Percentiles rank a stretch among this genome's conserved stretches.
Evolutionary conservation across 805 yeast species (phyloP).

Genomic region (Komagataella ulmi): DNA sequence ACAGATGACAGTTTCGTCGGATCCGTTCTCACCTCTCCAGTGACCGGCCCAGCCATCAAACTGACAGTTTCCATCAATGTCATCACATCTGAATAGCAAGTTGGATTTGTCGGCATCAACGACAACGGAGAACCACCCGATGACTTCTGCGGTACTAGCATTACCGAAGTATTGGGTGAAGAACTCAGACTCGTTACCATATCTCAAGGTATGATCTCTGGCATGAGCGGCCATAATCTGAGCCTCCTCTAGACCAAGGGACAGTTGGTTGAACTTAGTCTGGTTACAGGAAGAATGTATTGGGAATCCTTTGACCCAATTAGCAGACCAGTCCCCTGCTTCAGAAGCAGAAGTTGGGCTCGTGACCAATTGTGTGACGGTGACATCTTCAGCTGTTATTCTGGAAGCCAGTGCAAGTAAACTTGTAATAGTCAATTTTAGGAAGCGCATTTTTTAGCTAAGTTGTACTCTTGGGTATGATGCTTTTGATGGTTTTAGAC

Average conservation of each 20-base stretch:
- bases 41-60: slow-evolving; percentile 22
- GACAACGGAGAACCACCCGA: slow-evolving; percentile 17
- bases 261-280: background rate
- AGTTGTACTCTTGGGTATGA: no score
- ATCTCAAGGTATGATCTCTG: slow-evolving; percentile 17
- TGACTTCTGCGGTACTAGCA: slow-evolving; percentile 16
- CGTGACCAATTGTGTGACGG: background rate
- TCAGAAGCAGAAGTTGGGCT: background rate
- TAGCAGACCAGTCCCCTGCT: background rate
- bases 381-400: background rate
- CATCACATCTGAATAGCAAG: slow-evolving; percentile 20
- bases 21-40: slow-evolving; percentile 19
- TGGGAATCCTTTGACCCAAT: background rate
- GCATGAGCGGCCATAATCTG: slow-evolving; percentile 17
- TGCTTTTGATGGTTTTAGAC: no score
- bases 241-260: slow-evolving; percentile 16
- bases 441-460: no score
- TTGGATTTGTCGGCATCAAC: slow-evolving; percentile 17
- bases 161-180: slow-evolving; percentile 20
- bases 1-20: slow-evolving; percentile 22
- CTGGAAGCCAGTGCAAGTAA: background rate
- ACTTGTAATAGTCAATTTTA: background rate
- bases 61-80: slow-evolving; percentile 19
- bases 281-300: background rate
- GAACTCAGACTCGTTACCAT: slow-evolving; percentile 15